These are phyloP conservation scores for Fusarium sacchari DNA, from an alignment of 2,329 filamentous ascomycete species.

Conservation along the genomic window DNA sequence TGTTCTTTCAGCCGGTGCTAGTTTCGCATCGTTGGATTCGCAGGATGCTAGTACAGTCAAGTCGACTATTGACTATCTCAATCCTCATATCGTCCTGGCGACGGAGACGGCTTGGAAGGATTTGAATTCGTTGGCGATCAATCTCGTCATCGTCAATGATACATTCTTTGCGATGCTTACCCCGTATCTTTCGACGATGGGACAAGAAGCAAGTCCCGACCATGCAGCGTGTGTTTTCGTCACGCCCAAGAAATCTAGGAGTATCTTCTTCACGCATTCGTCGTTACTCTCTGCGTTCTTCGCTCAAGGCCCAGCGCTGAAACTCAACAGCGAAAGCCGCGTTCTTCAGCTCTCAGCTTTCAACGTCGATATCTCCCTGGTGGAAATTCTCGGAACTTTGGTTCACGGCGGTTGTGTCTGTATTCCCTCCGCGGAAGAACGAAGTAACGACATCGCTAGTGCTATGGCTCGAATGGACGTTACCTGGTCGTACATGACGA, in stretches of 20 bases:
- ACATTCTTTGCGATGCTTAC: constrained; percentile 51
- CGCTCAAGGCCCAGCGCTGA: constrained; percentile 60
- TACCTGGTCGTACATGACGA: constrained; percentile 66
- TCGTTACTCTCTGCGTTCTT: constrained; percentile 65
- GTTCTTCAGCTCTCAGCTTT: constrained; percentile 66
- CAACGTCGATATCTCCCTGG: constrained; percentile 62
- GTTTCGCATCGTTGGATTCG: constrained; percentile 61
- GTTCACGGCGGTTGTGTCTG: constrained; percentile 68
- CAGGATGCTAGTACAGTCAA: constrained; percentile 55
- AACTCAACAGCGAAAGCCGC: constrained; percentile 61
- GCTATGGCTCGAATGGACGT: constrained; percentile 62
- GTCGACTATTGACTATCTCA: constrained; percentile 56
- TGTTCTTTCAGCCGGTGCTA: constrained; percentile 67
- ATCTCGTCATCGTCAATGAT: constrained; percentile 55
- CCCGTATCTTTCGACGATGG: constrained; percentile 44
- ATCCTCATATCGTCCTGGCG: constrained; percentile 56
- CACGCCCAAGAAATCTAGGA: constrained; percentile 65
- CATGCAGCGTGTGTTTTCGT: constrained; percentile 71
- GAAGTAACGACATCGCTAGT: constrained; percentile 60
- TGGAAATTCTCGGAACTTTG: constrained; percentile 63
- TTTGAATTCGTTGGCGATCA: constrained; percentile 53
- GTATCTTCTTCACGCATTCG: constrained; percentile 70
- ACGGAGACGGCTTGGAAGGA: constrained; percentile 55
- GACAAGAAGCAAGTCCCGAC: constrained; percentile 51
- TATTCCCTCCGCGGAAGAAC: constrained; percentile 62